Conservation (phyloP, 345 rosid species). For the Balakata baccata region DNA sequence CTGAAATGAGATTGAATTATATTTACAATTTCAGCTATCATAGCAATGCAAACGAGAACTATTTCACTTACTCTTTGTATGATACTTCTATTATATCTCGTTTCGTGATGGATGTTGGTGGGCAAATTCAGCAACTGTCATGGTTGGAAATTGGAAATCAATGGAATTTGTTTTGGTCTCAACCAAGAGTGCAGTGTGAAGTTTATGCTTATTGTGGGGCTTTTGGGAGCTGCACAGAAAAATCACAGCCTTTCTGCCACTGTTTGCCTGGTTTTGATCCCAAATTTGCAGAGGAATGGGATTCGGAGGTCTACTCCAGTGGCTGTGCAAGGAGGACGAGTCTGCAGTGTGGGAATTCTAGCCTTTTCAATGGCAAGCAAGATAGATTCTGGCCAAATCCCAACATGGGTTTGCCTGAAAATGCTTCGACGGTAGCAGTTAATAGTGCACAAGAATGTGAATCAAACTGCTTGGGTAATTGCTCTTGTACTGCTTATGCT, state of each 20-base stretch:
- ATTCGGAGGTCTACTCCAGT: slow-evolving; percentile 45
- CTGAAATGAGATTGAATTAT: slow-evolving; percentile 62
- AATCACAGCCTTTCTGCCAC: slow-evolving; percentile 41
- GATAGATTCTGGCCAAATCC: slow-evolving; percentile 31
- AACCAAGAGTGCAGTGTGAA: slow-evolving; percentile 65
- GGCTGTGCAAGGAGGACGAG: slow-evolving; percentile 54
- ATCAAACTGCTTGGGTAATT: slow-evolving; percentile 44
- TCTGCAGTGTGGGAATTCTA: slow-evolving; percentile 42
- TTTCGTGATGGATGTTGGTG: slow-evolving; percentile 51
- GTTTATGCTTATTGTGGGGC: slow-evolving; percentile 69
- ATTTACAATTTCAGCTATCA: slow-evolving; percentile 51
- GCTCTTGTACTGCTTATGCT: slow-evolving; percentile 70
- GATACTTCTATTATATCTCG: slow-evolving; percentile 29
- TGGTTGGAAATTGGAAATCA: slow-evolving; percentile 33
- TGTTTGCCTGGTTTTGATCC: slow-evolving; percentile 56
- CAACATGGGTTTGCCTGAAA: slow-evolving; percentile 26
- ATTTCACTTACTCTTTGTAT: slow-evolving; percentile 54
- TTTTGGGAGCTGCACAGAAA: slow-evolving; percentile 52
- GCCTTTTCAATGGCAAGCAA: slow-evolving; percentile 22
- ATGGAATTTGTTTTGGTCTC: slow-evolving; percentile 73
- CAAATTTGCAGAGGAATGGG: slow-evolving; percentile 38
- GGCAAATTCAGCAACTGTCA: slow-evolving; percentile 50
- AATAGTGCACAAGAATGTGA: slow-evolving; percentile 38
- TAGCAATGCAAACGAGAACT: slow-evolving; percentile 43
- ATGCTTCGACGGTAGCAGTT: slow-evolving; percentile 10